Percentiles rank a stretch among this genome's conserved stretches.
phyloP scores from a whole-genome alignment of 495 filamentous ascomycete species.

The Acidomyces sp. region DNA sequence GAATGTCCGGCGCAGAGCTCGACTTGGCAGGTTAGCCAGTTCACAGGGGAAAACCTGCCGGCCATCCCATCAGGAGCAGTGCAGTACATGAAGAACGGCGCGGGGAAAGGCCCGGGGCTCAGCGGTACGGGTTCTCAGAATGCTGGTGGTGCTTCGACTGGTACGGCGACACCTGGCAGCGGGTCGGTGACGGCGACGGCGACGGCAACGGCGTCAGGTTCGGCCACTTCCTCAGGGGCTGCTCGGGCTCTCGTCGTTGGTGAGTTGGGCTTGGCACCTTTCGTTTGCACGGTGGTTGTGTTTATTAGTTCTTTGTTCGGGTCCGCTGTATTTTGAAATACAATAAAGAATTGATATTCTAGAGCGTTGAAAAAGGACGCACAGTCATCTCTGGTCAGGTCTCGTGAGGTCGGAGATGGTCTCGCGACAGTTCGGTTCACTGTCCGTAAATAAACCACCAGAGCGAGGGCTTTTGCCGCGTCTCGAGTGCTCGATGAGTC shows the following conservation, averaged over 20 bases:
- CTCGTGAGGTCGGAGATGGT: too few relatives aligned
- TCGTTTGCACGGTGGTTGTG: conserved; percentile 23
- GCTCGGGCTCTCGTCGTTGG: conserved; percentile 9
- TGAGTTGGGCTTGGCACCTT: conserved; percentile 19
- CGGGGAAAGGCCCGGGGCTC: conserved; percentile 61
- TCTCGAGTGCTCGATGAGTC: too few relatives aligned
- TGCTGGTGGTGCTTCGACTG: conserved; percentile 45
- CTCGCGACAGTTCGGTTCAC: too few relatives aligned
- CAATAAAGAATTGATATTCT: too few relatives aligned
- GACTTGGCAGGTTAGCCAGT: conserved; percentile 59
- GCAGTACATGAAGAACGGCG: conserved; percentile 59
- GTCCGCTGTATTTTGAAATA: conserved; percentile 42
- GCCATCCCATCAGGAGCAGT: conserved; percentile 56
- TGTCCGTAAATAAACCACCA: too few relatives aligned
- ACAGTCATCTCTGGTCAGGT: too few relatives aligned
- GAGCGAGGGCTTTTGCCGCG: too few relatives aligned
- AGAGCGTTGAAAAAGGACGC: too few relatives aligned
- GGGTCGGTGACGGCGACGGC: conserved; percentile 38
- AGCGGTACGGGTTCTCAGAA: conserved; percentile 59
- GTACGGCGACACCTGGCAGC: conserved; percentile 50
- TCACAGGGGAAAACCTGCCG: conserved; percentile 48
- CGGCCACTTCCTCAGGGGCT: conserved; percentile 8
- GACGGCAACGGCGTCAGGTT: conserved; percentile 16
- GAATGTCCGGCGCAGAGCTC: conserved; percentile 55
- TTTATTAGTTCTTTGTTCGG: conserved; percentile 48